Conservation (phyloP, 257 asterid species). For the Przewalskia tangutica region DNA sequence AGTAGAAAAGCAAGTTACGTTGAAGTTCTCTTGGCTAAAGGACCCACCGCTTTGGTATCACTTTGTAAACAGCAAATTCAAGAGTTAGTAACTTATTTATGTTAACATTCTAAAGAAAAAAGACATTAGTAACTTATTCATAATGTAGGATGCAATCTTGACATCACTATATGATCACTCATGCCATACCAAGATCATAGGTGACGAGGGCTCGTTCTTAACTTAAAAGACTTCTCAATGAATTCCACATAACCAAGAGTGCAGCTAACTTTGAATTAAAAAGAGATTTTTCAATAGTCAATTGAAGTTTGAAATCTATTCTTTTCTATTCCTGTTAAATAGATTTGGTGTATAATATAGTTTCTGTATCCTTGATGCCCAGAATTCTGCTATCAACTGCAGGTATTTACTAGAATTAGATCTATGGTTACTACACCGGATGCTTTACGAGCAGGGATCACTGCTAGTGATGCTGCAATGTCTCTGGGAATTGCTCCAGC, state of each 20-base stretch:
- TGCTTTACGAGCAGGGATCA: constrained; percentile 55
- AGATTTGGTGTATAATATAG: background rate
- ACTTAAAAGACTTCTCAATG: background rate
- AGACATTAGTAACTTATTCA: background rate
- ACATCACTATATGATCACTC: background rate
- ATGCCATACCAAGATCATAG: background rate
- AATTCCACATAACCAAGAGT: background rate
- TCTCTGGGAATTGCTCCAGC: constrained; percentile 97
- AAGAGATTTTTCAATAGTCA: background rate
- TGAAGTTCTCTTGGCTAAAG: background rate
- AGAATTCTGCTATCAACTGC: constrained; percentile 1
- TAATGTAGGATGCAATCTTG: background rate
- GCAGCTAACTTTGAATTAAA: background rate
- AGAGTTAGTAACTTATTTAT: background rate
- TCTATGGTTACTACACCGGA: constrained; percentile 61
- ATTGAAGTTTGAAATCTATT: background rate
- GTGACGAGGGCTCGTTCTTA: background rate
- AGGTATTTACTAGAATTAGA: constrained; percentile 71
- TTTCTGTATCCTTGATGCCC: background rate
- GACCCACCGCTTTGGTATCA: background rate
- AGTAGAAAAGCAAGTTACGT: background rate
- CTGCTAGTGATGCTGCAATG: constrained; percentile 93
- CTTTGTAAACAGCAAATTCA: background rate
- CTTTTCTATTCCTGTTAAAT: background rate
- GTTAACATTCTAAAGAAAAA: background rate